Conservation (phyloP, 2,329 filamentous ascomycete genomes). For the Botrytis sinoallii region DNA sequence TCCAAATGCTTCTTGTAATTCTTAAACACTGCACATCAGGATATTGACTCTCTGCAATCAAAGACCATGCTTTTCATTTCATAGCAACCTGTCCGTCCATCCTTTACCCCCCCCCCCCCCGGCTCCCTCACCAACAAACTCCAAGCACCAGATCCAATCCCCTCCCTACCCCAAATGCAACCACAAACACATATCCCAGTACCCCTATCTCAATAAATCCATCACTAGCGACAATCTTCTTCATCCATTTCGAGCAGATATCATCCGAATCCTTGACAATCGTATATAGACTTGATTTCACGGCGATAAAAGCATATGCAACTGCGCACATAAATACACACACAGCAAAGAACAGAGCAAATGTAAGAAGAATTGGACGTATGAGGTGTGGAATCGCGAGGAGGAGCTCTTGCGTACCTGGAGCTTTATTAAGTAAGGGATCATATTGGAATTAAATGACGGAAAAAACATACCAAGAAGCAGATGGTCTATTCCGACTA, state of each 20-base stretch:
- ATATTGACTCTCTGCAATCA: background rate
- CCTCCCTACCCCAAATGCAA: slow-evolving; percentile 2
- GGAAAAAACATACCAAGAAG: background rate
- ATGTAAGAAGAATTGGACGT: background rate
- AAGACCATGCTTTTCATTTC: background rate
- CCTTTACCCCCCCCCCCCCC: too few relatives aligned
- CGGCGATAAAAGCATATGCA: background rate
- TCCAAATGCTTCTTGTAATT: background rate
- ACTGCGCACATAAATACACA: slow-evolving; percentile 6
- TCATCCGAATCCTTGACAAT: background rate
- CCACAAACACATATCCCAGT: background rate
- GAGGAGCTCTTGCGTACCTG: slow-evolving; percentile 2
- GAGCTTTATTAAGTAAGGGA: background rate
- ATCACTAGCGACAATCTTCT: background rate
- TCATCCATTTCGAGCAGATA: background rate
- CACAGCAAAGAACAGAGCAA: background rate
- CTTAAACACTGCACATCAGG: background rate
- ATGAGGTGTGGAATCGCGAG: background rate
- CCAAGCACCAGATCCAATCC: slow-evolving; percentile 8
- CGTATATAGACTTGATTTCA: background rate
- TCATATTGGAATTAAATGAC: background rate
- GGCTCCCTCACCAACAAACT: background rate
- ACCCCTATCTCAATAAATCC: background rate
- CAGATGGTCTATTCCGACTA: background rate
- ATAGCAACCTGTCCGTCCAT: background rate